Evolutionary conservation across 2,329 filamentous ascomycete genomes (phyloP).

Genomic region (Cordyceps sp.): DNA sequence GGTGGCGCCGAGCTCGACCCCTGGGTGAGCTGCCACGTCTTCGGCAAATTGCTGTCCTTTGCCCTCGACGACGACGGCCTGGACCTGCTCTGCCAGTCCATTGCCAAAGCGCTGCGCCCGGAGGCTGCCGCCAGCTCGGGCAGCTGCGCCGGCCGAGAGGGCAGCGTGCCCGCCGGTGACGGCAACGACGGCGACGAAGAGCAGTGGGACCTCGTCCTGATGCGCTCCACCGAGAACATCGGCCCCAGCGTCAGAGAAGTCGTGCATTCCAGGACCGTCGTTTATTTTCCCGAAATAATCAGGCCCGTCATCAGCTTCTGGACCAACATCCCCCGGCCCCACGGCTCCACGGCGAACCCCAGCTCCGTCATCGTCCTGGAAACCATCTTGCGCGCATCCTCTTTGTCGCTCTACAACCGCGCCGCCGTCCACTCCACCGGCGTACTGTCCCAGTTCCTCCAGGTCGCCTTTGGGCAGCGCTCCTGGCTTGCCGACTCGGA

Average conservation of each 20-base stretch:
- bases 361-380: conserved; percentile 49
- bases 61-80: conserved; percentile 63
- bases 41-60: conserved; percentile 69
- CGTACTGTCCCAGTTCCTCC: conserved; percentile 49
- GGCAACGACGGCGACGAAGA: conserved; percentile 18
- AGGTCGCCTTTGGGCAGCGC: conserved; percentile 37
- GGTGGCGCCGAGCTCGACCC: conserved; percentile 50
- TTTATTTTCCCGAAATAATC: conserved; percentile 47
- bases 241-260: conserved; percentile 27
- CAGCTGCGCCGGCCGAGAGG: too few relatives aligned
- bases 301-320: conserved; percentile 46
- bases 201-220: conserved; percentile 20
- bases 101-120: conserved; percentile 19
- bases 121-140: conserved; percentile 9
- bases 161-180: too few relatives aligned
- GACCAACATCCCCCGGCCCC: conserved; percentile 39
- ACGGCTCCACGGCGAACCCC: conserved; percentile 25
- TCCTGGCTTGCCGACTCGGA: conserved; percentile 35
- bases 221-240: conserved; percentile 19
- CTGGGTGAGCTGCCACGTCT: conserved; percentile 55
- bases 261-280: conserved; percentile 30
- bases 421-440: conserved; percentile 56
- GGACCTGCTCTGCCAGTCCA: conserved; percentile 47
- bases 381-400: conserved; percentile 40
- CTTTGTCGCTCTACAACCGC: conserved; percentile 51